Percentiles rank a stretch among this genome's conserved stretches.
Conservation (phyloP, 495 filamentous ascomycete genomes). For the Extremus antarcticus region DNA sequence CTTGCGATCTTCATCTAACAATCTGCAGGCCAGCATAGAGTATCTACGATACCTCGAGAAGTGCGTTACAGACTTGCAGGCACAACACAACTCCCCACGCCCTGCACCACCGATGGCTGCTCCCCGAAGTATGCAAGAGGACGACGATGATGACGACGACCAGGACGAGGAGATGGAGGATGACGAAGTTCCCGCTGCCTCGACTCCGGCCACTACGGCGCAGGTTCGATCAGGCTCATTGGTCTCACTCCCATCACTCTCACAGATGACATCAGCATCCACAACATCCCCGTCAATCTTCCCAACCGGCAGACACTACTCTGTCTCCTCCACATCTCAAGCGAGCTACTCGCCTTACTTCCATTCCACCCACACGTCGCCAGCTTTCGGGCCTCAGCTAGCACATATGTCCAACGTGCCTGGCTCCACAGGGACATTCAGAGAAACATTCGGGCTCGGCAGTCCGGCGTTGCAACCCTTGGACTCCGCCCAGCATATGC, state of each 20-base stretch:
- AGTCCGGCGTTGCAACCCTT: constrained; percentile 16
- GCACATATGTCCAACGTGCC: constrained; percentile 16
- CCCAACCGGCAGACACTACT: constrained; percentile 12
- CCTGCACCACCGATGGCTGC: not conserved
- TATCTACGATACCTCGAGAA: constrained; percentile 91
- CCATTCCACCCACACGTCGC: constrained; percentile 42
- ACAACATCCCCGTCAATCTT: constrained; percentile 8
- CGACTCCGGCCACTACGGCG: constrained; percentile 16
- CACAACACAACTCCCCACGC: constrained; percentile 17
- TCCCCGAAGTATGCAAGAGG: constrained; percentile 2
- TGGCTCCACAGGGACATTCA: constrained; percentile 1
- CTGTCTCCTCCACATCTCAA: constrained; percentile 15
- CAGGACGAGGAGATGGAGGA: constrained; percentile 28
- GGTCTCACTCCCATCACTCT: constrained; percentile 9
- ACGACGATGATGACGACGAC: constrained; percentile 24
- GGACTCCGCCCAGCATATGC: constrained; percentile 2
- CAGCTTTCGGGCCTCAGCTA: constrained; percentile 17
- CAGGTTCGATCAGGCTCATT: constrained; percentile 15
- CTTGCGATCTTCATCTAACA: constrained; percentile 9
- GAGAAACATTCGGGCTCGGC: constrained; percentile 7
- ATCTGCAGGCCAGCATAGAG: constrained; percentile 75
- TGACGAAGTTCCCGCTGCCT: constrained; percentile 1
- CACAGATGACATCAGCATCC: constrained; percentile 8
- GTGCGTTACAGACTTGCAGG: constrained; percentile 75
- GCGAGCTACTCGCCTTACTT: constrained; percentile 63